Base-by-base conservation (phyloP, 371 early-diverging fungal species). In the Saksenaea vasiformis region DNA sequence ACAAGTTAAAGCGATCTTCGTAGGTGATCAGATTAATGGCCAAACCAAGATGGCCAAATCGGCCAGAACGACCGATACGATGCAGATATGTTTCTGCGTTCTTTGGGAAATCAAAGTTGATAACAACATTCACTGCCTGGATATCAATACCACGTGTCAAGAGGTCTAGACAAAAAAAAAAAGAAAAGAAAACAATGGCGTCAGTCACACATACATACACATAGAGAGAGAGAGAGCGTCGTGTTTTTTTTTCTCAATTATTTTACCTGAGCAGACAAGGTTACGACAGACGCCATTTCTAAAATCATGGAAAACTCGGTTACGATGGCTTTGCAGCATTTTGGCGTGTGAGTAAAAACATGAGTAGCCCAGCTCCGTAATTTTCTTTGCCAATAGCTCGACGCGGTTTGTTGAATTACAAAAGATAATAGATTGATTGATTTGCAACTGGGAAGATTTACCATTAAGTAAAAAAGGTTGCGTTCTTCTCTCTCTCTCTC, bases 61-160 rank as follows among this genome's bases (percentile, higher is more conserved):
- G 90, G 8, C 99, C 99, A 28, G 87, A 86, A 71, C 92, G 89
- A 62, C 99, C 99, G 70, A 99, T 98, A 65, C 99, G 91, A 83
- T 99, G 99, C 28, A 99, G 82, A 73, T 99, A 99, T 2, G 98
- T 98, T 77, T 99, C 99, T 31, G 99, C 93, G 65, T 95, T 96
- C 77, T 95, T 94, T 56, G 99, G 99, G 76, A 99, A 96, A 82
- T 99, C 99, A 90, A 97, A 99, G 87, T 99, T 99, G 85, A 99
- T 98, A 57, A 99, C 99, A 15, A 98, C 95, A 79, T 99, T 98
- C 54, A 99, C 97, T 35, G 95, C 96, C 73, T 97, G 98, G 69
- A 98, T 98, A 83, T 99, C 99, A 68, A 99, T 98, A 81, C 99
- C 99, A 68, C 99, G 90, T 3, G 99, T 97, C 62, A 98, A 82